These are phyloP conservation scores for Penicillium polonicum DNA, from an alignment of 2,329 filamentous ascomycete species.

Conservation along the genomic window DNA sequence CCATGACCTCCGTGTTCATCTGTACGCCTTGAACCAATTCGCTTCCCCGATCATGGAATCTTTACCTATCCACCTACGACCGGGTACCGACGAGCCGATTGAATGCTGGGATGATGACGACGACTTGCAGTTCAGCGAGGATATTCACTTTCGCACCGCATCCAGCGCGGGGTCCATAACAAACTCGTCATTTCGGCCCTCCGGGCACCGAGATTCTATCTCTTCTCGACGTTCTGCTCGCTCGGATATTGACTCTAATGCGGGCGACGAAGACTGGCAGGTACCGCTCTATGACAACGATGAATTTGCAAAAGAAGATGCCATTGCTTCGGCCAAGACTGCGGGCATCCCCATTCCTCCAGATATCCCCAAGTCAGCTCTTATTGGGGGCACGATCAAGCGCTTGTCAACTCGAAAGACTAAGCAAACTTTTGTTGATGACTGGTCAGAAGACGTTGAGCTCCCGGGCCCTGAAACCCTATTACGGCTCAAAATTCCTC, in stretches of 20 bases:
- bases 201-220: conserved; percentile 66
- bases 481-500: conserved; percentile 65
- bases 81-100: conserved; percentile 38
- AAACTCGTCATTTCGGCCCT: conserved; percentile 44
- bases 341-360: conserved; percentile 88
- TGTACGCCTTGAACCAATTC: neutral
- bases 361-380: conserved; percentile 81
- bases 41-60: conserved; percentile 38
- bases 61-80: conserved; percentile 34
- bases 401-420: conserved; percentile 74
- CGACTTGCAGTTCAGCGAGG: conserved; percentile 49
- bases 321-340: conserved; percentile 80
- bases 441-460: conserved; percentile 78
- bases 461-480: conserved; percentile 57
- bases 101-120: conserved; percentile 53
- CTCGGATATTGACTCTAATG: conserved; percentile 74
- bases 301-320: conserved; percentile 76
- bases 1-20: neutral
- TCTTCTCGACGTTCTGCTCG: conserved; percentile 80
- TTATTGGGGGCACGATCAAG: conserved; percentile 91
- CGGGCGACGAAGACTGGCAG: conserved; percentile 82
- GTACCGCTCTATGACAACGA: conserved; percentile 82
- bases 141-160: conserved; percentile 46
- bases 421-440: conserved; percentile 71
- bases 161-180: conserved; percentile 48